Percentiles rank a stretch among this genome's conserved stretches.
Conservation (phyloP, 2,329 filamentous ascomycete genomes). For the Sporothrix pseudoabietina region DNA sequence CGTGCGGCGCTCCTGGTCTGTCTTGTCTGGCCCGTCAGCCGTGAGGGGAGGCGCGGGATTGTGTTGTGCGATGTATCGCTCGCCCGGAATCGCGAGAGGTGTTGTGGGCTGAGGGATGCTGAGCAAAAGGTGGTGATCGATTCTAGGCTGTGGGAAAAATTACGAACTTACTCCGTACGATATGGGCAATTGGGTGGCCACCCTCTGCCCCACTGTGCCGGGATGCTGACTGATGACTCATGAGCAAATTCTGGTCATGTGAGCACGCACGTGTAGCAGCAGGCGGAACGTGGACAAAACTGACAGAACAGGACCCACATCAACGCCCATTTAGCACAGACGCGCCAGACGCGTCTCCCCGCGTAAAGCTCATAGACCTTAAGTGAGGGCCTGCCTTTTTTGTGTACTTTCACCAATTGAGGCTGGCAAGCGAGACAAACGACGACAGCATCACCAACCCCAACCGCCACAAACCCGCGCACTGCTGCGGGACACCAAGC, state of each 20-base stretch:
- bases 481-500: background rate
- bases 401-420: background rate
- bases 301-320: too few species aligned
- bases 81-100: slow-evolving; percentile 2
- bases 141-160: slow-evolving; percentile 30
- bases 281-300: background rate
- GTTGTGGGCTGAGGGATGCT: slow-evolving; percentile 27
- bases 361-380: slow-evolving; percentile 13
- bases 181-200: slow-evolving; percentile 27
- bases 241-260: background rate
- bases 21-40: slow-evolving; percentile 18
- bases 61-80: slow-evolving; percentile 21
- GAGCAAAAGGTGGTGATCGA: slow-evolving; percentile 29
- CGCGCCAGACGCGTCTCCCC: slow-evolving; percentile 31
- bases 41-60: background rate
- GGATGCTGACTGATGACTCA: slow-evolving; percentile 32
- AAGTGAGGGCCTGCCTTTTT: slow-evolving; percentile 2
- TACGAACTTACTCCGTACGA: slow-evolving; percentile 28
- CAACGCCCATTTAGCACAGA: background rate
- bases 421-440: slow-evolving; percentile 1
- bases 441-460: slow-evolving; percentile 20
- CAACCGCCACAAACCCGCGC: background rate
- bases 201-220: slow-evolving; percentile 18
- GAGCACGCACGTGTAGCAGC: background rate
- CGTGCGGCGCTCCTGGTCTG: background rate